Base-by-base conservation (phyloP, 1,284 basidiomycete genomes). In the Malassezia psittaci region DNA sequence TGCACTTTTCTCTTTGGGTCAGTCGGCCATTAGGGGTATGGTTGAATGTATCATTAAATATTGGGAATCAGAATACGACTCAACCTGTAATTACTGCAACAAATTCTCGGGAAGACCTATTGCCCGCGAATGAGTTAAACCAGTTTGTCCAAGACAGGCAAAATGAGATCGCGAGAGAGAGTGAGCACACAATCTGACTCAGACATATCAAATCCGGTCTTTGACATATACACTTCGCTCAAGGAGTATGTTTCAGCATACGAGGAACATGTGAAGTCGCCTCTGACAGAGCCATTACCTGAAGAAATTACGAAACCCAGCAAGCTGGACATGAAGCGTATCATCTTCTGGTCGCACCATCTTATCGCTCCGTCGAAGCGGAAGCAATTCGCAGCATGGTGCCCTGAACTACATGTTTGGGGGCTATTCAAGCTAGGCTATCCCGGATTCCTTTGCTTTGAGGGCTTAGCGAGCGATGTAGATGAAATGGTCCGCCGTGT, bases 381-480 rank as follows among this genome's bases (percentile, higher is more conserved):
- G 7, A 47, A 52, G 5, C 51, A 63, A 21, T 48, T 63, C 40
- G 43, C 43, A 8, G 42, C 50, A 12, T 63, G 61, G 61, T 61
- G 55, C 38, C 35, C 56, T 0, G 59, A 61, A 15, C 54, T 61
- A 4, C n/a, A n/a, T 12, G 45, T 63, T 11, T 61, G 53, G 48
- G 61, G 55, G 13, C 15, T 63, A 7, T 36, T 61, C 8, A 61
- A 62, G 29, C 37, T 55, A 11, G 61, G 56, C 19, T 46, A 50
- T 40, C 62, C 62, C 21, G 62, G 62, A 18, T 64, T 53, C 33
- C 49, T 64, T 3, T 50, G 40, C 24, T 64, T 62, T 21, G 62
- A 64, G 44, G 62, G 62, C 13, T 37, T 43, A 18, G 32, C 29
- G 6, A 45, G 52, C 12, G 60, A 64, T 24, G 54, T 64, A 2